Percentiles rank a stretch among this genome's conserved stretches.
These are phyloP conservation scores for Mrakia hoshinonis DNA, from an alignment of 768 basidiomycete genomes.

Conservation along the genomic window DNA sequence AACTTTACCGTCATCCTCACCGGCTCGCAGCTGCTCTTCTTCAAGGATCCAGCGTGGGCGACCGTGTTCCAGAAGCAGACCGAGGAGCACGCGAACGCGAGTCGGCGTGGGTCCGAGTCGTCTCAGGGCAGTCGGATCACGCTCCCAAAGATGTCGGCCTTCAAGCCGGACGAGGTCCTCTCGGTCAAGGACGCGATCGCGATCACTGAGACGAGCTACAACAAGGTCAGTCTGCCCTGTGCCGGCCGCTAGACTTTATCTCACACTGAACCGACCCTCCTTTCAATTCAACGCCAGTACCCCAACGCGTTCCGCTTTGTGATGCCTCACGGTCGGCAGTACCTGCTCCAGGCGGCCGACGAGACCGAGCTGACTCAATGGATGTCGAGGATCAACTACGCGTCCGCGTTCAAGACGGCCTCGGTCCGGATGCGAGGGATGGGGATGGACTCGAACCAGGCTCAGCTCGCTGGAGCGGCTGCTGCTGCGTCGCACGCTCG, in stretches of 20 bases:
- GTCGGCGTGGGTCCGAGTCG: neutral
- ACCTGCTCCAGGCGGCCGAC: conserved; percentile 64
- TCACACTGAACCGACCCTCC: neutral
- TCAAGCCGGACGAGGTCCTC: conserved; percentile 75
- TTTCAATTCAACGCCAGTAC: conserved; percentile 47
- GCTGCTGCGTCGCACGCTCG: conserved; percentile 76
- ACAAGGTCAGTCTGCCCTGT: conserved; percentile 51
- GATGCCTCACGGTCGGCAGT: conserved; percentile 67
- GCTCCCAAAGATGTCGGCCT: conserved; percentile 40
- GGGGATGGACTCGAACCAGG: conserved; percentile 59
- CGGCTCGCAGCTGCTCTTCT: conserved; percentile 81
- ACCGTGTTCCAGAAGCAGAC: conserved; percentile 31
- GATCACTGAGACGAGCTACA: conserved; percentile 66
- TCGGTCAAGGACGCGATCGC: conserved; percentile 70
- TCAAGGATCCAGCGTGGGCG: conserved; percentile 39
- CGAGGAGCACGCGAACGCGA: conserved; percentile 7
- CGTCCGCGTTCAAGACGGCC: conserved; percentile 77
- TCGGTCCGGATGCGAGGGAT: conserved; percentile 70
- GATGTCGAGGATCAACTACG: conserved; percentile 89
- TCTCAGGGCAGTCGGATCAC: conserved; percentile 1
- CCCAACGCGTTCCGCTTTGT: conserved; percentile 67
- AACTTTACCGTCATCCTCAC: conserved; percentile 76
- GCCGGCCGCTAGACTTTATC: neutral
- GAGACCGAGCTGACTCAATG: conserved; percentile 75
- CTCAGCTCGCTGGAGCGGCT: conserved; percentile 71